A percentile compares a stretch with the other conserved stretches of the same genome.
These are phyloP conservation scores for Penicillium turbatum DNA, from an alignment of 495 filamentous ascomycete genomes.

Conservation along the genomic window DNA sequence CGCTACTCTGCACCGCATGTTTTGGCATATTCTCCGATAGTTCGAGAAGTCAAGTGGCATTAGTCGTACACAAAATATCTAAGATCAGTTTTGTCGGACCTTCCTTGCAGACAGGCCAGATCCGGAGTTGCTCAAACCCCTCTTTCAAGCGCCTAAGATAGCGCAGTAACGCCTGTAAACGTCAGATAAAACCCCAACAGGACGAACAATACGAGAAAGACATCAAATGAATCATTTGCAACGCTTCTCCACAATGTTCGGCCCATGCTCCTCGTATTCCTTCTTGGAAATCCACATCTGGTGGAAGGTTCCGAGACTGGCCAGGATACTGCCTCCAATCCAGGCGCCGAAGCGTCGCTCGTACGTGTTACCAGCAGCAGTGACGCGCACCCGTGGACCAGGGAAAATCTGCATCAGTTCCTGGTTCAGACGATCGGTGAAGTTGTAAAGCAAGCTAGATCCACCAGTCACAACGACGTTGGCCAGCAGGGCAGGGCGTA, in stretches of 20 bases:
- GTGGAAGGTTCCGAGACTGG: slow-evolving; percentile 96
- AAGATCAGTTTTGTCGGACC: slow-evolving; percentile 10
- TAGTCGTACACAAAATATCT: slow-evolving; percentile 16
- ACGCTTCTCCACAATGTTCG: slow-evolving; percentile 58
- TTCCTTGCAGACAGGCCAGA: slow-evolving; percentile 10
- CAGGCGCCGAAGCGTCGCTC: slow-evolving; percentile 89
- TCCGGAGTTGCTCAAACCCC: slow-evolving; percentile 4
- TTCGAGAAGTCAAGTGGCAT: slow-evolving; percentile 8
- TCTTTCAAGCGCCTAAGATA: slow-evolving; percentile 7
- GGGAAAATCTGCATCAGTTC: slow-evolving; percentile 78
- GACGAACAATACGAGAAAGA: not conserved
- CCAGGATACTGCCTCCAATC: slow-evolving; percentile 95
- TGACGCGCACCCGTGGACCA: slow-evolving; percentile 74
- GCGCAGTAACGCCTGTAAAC: slow-evolving; percentile 11
- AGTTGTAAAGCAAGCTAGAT: slow-evolving; percentile 76
- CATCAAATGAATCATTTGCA: slow-evolving; percentile 41
- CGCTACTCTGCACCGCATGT: not conserved
- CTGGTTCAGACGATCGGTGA: slow-evolving; percentile 81
- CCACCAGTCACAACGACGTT: slow-evolving; percentile 95
- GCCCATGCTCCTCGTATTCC: slow-evolving; percentile 57
- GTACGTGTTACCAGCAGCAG: slow-evolving; percentile 74
- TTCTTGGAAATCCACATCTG: slow-evolving; percentile 94
- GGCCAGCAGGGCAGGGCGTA: slow-evolving; percentile 72
- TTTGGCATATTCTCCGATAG: not conserved
- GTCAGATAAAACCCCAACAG: not conserved